phyloP scores from a whole-genome alignment of 2,329 filamentous ascomycete species.

The Epichloe gansuensis region DNA sequence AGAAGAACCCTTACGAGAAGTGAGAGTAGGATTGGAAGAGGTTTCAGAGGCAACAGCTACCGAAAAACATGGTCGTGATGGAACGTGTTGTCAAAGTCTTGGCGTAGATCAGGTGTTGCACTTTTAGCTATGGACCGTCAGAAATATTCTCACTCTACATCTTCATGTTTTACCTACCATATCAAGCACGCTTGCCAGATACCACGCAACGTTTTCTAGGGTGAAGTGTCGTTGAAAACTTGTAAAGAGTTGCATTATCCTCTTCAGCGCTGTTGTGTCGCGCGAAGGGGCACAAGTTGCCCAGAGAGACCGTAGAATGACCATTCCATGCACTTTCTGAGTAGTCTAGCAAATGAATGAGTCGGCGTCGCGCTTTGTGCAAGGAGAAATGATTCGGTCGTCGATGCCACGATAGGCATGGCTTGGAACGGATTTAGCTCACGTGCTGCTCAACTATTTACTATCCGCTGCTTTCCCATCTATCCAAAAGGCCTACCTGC shows the following conservation, averaged over 20 bases:
- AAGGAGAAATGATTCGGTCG: slow-evolving; percentile 33
- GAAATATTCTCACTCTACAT: not conserved
- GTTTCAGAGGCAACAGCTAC: slow-evolving; percentile 14
- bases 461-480: slow-evolving; percentile 16
- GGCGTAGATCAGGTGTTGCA: slow-evolving; percentile 56
- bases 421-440: slow-evolving; percentile 35
- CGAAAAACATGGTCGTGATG: slow-evolving; percentile 54
- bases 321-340: slow-evolving; percentile 45
- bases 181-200: slow-evolving; percentile 73
- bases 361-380: slow-evolving; percentile 28
- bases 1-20: slow-evolving; percentile 52
- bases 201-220: slow-evolving; percentile 62
- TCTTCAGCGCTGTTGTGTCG: slow-evolving; percentile 21
- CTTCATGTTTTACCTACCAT: slow-evolving; percentile 31
- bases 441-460: not conserved
- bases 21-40: slow-evolving; percentile 1
- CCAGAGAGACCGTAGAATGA: not conserved
- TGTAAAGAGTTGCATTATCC: slow-evolving; percentile 45
- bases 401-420: slow-evolving; percentile 46
- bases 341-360: slow-evolving; percentile 45
- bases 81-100: slow-evolving; percentile 53
- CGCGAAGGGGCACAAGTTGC: not conserved
- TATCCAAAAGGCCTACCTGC: slow-evolving; percentile 50
- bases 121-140: slow-evolving; percentile 31
- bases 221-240: slow-evolving; percentile 62